Evolutionary conservation across 306 rosid species (phyloP).

Genomic region (Begonia peltatifolia): DNA sequence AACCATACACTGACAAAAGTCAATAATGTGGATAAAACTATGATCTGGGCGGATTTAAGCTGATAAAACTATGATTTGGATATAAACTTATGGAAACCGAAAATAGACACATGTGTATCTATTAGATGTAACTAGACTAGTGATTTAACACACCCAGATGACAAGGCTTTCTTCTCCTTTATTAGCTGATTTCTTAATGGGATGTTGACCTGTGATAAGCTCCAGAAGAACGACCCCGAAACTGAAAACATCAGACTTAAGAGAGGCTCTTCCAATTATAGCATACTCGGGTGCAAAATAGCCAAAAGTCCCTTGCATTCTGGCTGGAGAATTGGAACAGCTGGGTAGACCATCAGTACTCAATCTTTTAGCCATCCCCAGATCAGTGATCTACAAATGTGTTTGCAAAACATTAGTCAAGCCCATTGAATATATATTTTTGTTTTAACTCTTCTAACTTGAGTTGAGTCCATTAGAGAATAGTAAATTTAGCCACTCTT

Average conservation of each 20-base stretch:
- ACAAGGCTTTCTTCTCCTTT: slow-evolving; percentile 92
- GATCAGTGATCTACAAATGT: slow-evolving; percentile 76
- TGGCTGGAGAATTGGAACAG: slow-evolving; percentile 75
- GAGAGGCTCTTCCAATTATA: slow-evolving; percentile 75
- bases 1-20: too few species aligned
- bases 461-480: background rate
- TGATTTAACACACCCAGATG: slow-evolving; percentile 51
- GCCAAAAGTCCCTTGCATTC: slow-evolving; percentile 97
- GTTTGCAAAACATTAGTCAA: slow-evolving; percentile 6
- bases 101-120: too few species aligned
- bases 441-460: background rate
- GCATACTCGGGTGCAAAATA: slow-evolving; percentile 99
- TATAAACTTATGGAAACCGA: too few species aligned
- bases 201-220: slow-evolving; percentile 80
- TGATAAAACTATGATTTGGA: too few species aligned
- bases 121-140: too few species aligned
- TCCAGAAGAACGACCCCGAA: slow-evolving; percentile 98
- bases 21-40: too few species aligned
- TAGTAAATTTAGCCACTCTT: slow-evolving; percentile 5
- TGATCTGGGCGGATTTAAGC: too few species aligned
- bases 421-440: too few species aligned
- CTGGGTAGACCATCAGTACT: slow-evolving; percentile 57
- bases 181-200: slow-evolving; percentile 50
- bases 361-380: slow-evolving; percentile 82
- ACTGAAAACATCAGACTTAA: slow-evolving; percentile 86